Conservation (phyloP, 2,329 filamentous ascomycete genomes). For the Pyrenochaeta sp. region DNA sequence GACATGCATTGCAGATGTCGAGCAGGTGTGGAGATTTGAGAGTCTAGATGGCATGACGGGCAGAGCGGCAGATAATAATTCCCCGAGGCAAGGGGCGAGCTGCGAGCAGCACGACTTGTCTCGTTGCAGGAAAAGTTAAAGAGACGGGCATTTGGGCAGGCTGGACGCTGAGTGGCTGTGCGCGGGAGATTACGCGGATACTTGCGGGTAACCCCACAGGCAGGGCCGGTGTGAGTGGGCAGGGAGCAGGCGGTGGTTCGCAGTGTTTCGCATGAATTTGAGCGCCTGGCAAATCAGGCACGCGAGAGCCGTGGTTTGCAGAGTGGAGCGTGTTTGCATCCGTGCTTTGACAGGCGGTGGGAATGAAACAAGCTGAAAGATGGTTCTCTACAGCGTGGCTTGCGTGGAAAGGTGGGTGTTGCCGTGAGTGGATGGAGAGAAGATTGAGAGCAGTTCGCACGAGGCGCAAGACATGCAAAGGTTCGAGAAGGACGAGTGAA, state of each 20-base stretch:
- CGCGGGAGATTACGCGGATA: slow-evolving; percentile 5
- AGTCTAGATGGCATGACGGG: slow-evolving; percentile 3
- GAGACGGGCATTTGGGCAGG: not conserved
- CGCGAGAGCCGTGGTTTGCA: not conserved
- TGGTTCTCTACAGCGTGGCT: slow-evolving; percentile 2
- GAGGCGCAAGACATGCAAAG: slow-evolving; percentile 2
- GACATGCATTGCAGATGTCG: slow-evolving; percentile 5
- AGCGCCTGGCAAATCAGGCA: not conserved
- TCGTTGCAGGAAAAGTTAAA: not conserved
- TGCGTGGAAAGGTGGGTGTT: not conserved
- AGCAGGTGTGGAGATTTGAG: not conserved
- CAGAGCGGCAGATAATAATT: slow-evolving; percentile 3
- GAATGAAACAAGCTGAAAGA: not conserved
- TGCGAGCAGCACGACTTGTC: not conserved
- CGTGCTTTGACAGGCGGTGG: not conserved
- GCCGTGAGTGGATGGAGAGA: not conserved
- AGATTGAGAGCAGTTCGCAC: not conserved
- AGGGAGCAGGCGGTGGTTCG: not conserved
- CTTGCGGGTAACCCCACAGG: not conserved
- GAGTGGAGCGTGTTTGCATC: not conserved
- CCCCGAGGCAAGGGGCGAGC: slow-evolving; percentile 7
- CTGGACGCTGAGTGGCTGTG: not conserved
- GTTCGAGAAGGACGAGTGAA: slow-evolving; percentile 8
- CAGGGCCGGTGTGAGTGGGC: not conserved
- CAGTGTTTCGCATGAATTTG: slow-evolving; percentile 1